Conservation (phyloP, 2,329 filamentous ascomycete species). For the Aspergillus sclerotialis region DNA sequence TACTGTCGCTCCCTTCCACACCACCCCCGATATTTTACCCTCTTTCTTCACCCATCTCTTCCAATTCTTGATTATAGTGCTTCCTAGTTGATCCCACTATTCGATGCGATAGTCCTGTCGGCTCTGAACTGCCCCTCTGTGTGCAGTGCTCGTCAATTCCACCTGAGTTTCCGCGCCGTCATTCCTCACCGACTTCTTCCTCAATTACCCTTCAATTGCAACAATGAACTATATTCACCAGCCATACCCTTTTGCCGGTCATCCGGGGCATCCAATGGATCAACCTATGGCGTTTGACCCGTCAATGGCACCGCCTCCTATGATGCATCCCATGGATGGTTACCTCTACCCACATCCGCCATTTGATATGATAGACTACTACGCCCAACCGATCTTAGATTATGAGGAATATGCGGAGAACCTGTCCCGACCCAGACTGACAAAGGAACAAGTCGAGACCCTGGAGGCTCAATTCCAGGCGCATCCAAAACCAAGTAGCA, state of each 20-base stretch:
- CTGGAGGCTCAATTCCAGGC: constrained; percentile 44
- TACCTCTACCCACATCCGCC: constrained; percentile 31
- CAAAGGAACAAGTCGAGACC: constrained; percentile 46
- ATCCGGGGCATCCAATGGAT: constrained; percentile 30
- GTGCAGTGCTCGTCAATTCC: not conserved
- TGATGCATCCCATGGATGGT: constrained; percentile 32
- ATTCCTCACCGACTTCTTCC: constrained; percentile 4
- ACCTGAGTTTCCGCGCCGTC: not conserved
- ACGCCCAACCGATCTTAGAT: constrained; percentile 35
- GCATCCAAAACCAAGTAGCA: constrained; percentile 45
- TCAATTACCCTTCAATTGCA: constrained; percentile 5
- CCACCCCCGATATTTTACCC: too few species aligned
- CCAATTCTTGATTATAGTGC: too few species aligned
- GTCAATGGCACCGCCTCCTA: constrained; percentile 28
- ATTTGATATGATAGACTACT: constrained; percentile 38
- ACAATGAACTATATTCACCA: constrained; percentile 35
- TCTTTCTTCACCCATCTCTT: too few species aligned
- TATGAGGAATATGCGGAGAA: constrained; percentile 43
- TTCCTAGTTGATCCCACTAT: not conserved
- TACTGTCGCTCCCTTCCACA: too few species aligned
- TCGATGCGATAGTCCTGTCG: constrained; percentile 1
- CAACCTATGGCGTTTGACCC: constrained; percentile 30
- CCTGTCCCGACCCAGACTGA: constrained; percentile 42
- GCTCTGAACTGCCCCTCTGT: not conserved
- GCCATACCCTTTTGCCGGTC: constrained; percentile 28